These are phyloP conservation scores for Aspergillus fructus DNA, from an alignment of 2,329 filamentous ascomycete genomes.

Conservation along the genomic window DNA sequence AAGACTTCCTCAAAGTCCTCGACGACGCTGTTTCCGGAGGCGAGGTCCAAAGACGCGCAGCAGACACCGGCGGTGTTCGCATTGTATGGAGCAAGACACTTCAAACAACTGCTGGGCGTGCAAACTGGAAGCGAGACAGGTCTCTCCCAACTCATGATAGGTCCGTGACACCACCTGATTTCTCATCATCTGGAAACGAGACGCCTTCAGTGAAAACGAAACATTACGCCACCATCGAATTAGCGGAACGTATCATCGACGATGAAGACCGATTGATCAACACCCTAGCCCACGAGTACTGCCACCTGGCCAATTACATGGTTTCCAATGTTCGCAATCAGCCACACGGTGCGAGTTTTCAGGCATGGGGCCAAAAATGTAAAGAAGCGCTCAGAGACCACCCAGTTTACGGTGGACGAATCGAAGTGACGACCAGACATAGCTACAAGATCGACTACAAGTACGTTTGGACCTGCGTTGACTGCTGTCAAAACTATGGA, in stretches of 20 bases:
- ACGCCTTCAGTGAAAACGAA: slow-evolving; percentile 26
- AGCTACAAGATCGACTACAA: slow-evolving; percentile 88
- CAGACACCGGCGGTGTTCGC: slow-evolving; percentile 56
- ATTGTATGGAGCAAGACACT: slow-evolving; percentile 64
- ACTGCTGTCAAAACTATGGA: slow-evolving; percentile 71
- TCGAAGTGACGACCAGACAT: slow-evolving; percentile 87
- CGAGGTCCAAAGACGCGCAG: slow-evolving; percentile 49
- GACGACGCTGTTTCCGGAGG: slow-evolving; percentile 53
- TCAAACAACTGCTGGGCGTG: slow-evolving; percentile 63
- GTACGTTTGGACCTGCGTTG: slow-evolving; percentile 78
- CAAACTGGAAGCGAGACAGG: slow-evolving; percentile 67
- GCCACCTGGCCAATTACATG: slow-evolving; percentile 91
- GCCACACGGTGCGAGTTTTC: slow-evolving; percentile 83
- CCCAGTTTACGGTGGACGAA: slow-evolving; percentile 57
- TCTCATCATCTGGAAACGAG: slow-evolving; percentile 16
- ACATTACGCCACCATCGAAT: slow-evolving; percentile 76
- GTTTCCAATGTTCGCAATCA: slow-evolving; percentile 70
- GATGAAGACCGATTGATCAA: slow-evolving; percentile 76
- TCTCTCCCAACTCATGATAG: background rate
- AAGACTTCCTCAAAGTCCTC: slow-evolving; percentile 55
- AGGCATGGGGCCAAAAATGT: slow-evolving; percentile 59
- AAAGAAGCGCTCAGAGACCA: slow-evolving; percentile 35
- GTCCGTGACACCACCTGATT: background rate
- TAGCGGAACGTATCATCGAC: slow-evolving; percentile 85
- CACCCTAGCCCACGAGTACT: slow-evolving; percentile 94